A percentile compares a stretch with the other conserved stretches of the same genome.
phyloP scores from a whole-genome alignment of 2,329 filamentous ascomycete genomes.

The Penicillium hesseltinei region DNA sequence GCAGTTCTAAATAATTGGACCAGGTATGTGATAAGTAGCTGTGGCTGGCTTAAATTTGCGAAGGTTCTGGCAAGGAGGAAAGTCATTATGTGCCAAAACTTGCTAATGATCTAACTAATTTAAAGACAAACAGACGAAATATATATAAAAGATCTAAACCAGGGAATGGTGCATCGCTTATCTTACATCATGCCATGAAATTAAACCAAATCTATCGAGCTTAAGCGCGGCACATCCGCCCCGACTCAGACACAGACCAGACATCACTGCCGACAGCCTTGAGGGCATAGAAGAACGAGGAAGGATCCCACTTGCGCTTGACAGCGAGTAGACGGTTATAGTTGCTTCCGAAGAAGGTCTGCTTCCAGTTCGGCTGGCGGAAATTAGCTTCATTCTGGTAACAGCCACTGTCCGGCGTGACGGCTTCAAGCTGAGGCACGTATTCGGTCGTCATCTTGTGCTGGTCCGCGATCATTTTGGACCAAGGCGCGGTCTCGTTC shows the following conservation, averaged over 20 bases:
- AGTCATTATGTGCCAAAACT: not conserved
- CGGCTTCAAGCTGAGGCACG: conserved; percentile 39
- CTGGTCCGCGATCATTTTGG: conserved; percentile 38
- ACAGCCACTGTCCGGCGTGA: conserved; percentile 40
- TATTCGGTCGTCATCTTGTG: conserved; percentile 41
- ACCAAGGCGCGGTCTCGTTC: conserved; percentile 40
- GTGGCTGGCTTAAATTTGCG: too few species aligned
- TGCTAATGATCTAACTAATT: not conserved
- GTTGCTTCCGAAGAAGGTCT: conserved; percentile 45
- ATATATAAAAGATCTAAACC: not conserved
- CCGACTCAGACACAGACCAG: conserved; percentile 31
- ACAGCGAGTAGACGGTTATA: conserved; percentile 37
- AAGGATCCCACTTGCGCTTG: conserved; percentile 46
- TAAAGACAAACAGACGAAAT: not conserved
- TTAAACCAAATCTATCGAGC: not conserved
- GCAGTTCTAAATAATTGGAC: too few species aligned
- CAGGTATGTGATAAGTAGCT: too few species aligned
- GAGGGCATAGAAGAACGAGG: conserved; percentile 41
- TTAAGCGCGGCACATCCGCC: conserved; percentile 29
- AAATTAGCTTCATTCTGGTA: conserved; percentile 48
- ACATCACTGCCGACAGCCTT: conserved; percentile 42
- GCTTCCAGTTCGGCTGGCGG: conserved; percentile 42
- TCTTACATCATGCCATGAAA: not conserved
- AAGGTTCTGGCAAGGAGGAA: too few species aligned
- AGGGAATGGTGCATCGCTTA: not conserved